These are phyloP conservation scores for Herpetomonas tarakana DNA, from an alignment of 208 protist species.

Conservation along the genomic window DNA sequence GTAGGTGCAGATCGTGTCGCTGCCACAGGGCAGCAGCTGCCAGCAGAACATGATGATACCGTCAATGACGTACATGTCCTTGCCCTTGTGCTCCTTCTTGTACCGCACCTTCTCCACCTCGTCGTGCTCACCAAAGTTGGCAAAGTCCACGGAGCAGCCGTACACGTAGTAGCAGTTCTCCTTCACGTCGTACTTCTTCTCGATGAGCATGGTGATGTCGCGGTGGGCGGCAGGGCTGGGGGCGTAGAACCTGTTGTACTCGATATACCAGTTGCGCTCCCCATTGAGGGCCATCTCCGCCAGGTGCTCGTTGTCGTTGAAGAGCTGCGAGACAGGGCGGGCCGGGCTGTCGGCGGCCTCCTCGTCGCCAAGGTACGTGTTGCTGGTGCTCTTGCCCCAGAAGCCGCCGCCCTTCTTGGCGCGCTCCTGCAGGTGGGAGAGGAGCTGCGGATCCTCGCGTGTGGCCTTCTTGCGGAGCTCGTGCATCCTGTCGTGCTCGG, in stretches of 20 bases:
- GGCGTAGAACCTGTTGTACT: not conserved
- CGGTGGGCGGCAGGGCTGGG: not conserved
- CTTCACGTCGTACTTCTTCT: not conserved
- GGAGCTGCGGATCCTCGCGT: not conserved
- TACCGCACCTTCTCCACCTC: not conserved
- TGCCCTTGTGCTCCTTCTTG: not conserved
- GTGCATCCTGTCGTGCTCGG: not conserved
- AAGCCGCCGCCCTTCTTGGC: not conserved
- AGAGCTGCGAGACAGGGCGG: not conserved
- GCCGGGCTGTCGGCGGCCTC: not conserved
- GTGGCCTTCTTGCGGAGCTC: not conserved
- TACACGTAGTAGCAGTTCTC: not conserved
- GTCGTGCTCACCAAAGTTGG: not conserved
- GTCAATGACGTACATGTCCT: not conserved
- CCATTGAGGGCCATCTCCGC: not conserved
- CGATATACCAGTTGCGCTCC: not conserved
- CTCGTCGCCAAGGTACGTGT: not conserved
- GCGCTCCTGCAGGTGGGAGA: not conserved
- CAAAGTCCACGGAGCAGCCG: not conserved
- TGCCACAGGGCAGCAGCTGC: not conserved
- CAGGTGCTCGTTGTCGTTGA: not conserved
- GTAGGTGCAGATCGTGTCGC: not conserved
- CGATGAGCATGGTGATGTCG: not conserved
- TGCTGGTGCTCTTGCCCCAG: not conserved
- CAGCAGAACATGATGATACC: slow-evolving; percentile 1